Percentiles rank a stretch among this genome's conserved stretches.
phyloP scores from a whole-genome alignment of 352 stramenopile genomes.

The Pythium graminicola region DNA sequence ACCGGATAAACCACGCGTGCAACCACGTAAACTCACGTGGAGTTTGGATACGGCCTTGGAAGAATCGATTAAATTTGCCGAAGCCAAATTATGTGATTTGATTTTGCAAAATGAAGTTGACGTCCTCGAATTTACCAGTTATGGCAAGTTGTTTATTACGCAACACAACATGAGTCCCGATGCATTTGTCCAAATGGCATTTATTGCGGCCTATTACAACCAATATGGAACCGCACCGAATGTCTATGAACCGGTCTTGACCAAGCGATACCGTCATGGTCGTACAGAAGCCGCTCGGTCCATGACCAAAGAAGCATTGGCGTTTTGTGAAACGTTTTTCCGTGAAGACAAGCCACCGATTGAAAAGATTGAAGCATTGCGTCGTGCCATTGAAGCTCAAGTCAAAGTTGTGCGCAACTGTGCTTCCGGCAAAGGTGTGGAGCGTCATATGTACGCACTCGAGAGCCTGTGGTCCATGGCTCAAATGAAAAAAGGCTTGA shows the following conservation, averaged over 20 bases:
- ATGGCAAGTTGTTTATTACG: slow-evolving; percentile 88
- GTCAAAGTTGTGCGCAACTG: slow-evolving; percentile 87
- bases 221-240: slow-evolving; percentile 87
- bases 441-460: slow-evolving; percentile 93
- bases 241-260: slow-evolving; percentile 94
- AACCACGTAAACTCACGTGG: slow-evolving; percentile 91
- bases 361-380: slow-evolving; percentile 88
- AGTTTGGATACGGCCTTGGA: slow-evolving; percentile 70
- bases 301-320: slow-evolving; percentile 85
- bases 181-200: slow-evolving; percentile 95
- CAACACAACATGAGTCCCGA: slow-evolving; percentile 91
- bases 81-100: slow-evolving; percentile 91
- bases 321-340: slow-evolving; percentile 88
- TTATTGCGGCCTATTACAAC: slow-evolving; percentile 92
- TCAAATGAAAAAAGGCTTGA: slow-evolving; percentile 26
- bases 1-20: slow-evolving; percentile 37
- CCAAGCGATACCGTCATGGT: slow-evolving; percentile 92
- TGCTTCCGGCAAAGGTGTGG: slow-evolving; percentile 86
- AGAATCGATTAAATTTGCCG: slow-evolving; percentile 89
- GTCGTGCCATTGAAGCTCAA: slow-evolving; percentile 80
- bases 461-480: slow-evolving; percentile 83
- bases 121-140: slow-evolving; percentile 92
- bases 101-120: slow-evolving; percentile 92
- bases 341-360: slow-evolving; percentile 55
- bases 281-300: slow-evolving; percentile 92